Conservation (phyloP, 2,329 filamentous ascomycete genomes). For the Acrodontium crateriforme region DNA sequence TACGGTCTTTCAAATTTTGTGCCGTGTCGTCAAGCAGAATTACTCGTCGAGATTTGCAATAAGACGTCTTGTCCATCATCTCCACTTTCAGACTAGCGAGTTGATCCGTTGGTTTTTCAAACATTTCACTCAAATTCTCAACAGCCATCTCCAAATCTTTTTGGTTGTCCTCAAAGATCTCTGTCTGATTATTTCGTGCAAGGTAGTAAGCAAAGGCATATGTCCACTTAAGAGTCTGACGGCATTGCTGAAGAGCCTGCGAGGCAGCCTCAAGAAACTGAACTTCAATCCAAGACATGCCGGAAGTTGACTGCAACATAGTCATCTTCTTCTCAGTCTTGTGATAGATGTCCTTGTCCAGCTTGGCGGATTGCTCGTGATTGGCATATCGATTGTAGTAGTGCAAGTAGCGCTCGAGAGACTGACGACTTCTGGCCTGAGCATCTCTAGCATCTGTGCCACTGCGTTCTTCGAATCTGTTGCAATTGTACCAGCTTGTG, state of each 20-base stretch:
- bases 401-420: conserved; percentile 88
- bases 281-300: conserved; percentile 98
- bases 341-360: conserved; percentile 88
- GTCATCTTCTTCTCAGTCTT: conserved; percentile 99
- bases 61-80: conserved; percentile 96
- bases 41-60: conserved; percentile 83
- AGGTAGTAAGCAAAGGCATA: conserved; percentile 98
- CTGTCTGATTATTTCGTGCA: conserved; percentile 85
- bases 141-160: conserved; percentile 96
- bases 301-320: conserved; percentile 79
- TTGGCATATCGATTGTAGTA: conserved; percentile 99
- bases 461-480: conserved; percentile 91
- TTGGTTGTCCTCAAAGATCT: conserved; percentile 98
- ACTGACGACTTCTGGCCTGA: conserved; percentile 80
- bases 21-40: conserved; percentile 88
- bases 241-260: conserved; percentile 84
- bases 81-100: conserved; percentile 81
- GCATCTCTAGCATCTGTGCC: conserved; percentile 80
- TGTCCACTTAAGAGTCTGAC: conserved; percentile 98
- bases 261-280: conserved; percentile 92
- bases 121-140: conserved; percentile 96
- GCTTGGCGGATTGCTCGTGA: conserved; percentile 90
- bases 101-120: conserved; percentile 88
- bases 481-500: conserved; percentile 99
- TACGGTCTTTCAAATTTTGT: conserved; percentile 78